Evolutionary conservation across 1,284 basidiomycete species (phyloP), one percentile per base, ranked within the genome.

Genomic region (Sparassis latifolia): DNA sequence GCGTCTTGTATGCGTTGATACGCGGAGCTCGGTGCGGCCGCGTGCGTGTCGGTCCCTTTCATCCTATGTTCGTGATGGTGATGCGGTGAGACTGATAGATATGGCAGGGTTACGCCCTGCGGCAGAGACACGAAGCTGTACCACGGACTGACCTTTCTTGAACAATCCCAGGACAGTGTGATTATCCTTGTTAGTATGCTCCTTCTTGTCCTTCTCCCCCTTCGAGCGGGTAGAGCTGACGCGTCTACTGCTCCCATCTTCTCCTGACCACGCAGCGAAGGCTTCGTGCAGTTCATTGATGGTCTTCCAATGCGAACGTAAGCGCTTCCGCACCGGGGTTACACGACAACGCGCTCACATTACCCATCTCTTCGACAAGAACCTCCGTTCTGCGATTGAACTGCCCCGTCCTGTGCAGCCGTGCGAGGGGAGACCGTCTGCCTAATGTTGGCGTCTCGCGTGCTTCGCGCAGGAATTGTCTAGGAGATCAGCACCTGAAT

Each of bases 301-400:
- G 27, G 64, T 67, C 66, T 69, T 27, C 6, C 10, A 20, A 40
- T 50, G 10, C 33, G 30, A 5, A 20, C 42, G 41, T n/a, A 3
- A 32, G 3, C 20, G 28, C 32, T 28, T 45, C 52, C 9, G 54
- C 50, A 33, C 39, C 35, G 41, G 4, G 20, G 33, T 40, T 31
- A 38, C 9, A 39, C n/a, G 5, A 49, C n/a, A 54, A 28, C 48
- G 5, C 20, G 41, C 41, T 38, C 31, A 75, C 79, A 52, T 64
- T 62, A 39, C 75, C 75, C 72, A 88, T 83, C 59, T 84, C 80
- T 43, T 86, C 84, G 10, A 79, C 68, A 49, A 85, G 67, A 28
- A 63, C 57, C 10, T 69, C 74, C 4, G 77, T 73, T 57, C 74
- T 77, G 58, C 66, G 20, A 20, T 20, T 77, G 50, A 76, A 58